Base-by-base conservation (phyloP, 768 basidiomycete species). In the Favolaschia claudopus region DNA sequence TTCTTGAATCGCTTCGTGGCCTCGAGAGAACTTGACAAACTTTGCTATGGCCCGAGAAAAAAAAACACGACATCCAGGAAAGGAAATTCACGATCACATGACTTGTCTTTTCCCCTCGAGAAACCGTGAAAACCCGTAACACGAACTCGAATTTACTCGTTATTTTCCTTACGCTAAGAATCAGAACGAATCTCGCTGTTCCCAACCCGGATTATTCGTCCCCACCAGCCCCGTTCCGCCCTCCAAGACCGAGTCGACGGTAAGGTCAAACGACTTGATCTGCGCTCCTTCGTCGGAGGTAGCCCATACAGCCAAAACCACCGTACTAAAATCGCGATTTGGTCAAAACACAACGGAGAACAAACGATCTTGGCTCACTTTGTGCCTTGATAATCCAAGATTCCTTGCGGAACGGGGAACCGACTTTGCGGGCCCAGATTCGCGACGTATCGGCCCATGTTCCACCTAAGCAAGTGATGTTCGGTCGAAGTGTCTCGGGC, bases 361-460 rank as follows among this genome's bases (percentile, higher is more conserved):
- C n/a, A n/a, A n/a, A n/a, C n/a, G n/a, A n/a, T n/a, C n/a, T n/a
- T n/a, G 13, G 59, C 77, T 59, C 58, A 83, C 83, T 86, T 86
- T 52, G 60, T 67, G 24, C 86, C 86, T 13, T 73, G 70, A 62
- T 84, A 84, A 60, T 86, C 70, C 24, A 88, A 67, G 34, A 88
- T 85, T 7, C 87, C 87, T 59, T 80, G 74, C 6, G 81, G 86
- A 14, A 88, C 85, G 2, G 86, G 85, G 76, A 86, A 88, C 64
- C 76, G 80, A 52, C 73, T 72, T 66, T 87, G 86, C 8, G 87
- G 85, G 82, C 82, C 82, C 0, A 83, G 72, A 62, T 82, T 79
- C 20, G 72, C 77, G 7, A 81, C 74, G 29, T 79, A 70, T 71
- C 86, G 86, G 19, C 87, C 87, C 76, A 85, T 85, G 75, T 82